These are phyloP conservation scores for Salicornia ramosissima DNA, from an alignment of 148 eudicot genomes.

Conservation along the genomic window DNA sequence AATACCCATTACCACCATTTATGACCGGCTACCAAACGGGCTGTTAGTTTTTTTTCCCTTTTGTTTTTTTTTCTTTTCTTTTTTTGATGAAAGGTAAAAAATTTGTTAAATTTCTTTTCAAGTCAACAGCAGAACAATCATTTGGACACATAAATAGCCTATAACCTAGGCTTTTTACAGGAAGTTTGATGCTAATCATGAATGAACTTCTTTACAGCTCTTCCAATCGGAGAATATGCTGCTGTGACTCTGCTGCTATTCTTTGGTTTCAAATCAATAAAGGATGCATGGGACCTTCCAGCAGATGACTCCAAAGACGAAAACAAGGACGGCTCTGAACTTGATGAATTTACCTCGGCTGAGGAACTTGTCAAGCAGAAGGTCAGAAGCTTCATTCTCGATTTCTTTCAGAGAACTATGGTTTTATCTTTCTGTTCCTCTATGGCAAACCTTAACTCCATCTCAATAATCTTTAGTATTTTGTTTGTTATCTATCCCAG, in stretches of 20 bases:
- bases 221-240: constrained; percentile 96
- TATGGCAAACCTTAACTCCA: not conserved
- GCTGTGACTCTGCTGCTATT: constrained; percentile 86
- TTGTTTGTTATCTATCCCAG: not conserved
- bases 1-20: too few relatives aligned
- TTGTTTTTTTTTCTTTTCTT: too few relatives aligned
- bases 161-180: not conserved
- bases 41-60: too few relatives aligned
- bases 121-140: too few relatives aligned
- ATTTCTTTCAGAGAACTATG: not conserved
- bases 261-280: constrained; percentile 89
- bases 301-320: constrained; percentile 40
- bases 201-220: constrained; percentile 43
- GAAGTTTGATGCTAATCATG: constrained; percentile 2
- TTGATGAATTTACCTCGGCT: constrained; percentile 80
- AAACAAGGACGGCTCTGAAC: constrained; percentile 47
- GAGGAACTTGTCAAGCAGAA: constrained; percentile 96
- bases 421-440: not conserved
- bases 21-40: too few relatives aligned
- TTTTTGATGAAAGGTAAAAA: too few relatives aligned
- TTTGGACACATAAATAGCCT: too few relatives aligned
- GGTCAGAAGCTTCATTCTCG: constrained; percentile 33
- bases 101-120: too few relatives aligned
- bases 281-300: constrained; percentile 97
- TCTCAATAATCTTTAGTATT: not conserved